These are phyloP conservation scores for Byssothecium circinans DNA, from an alignment of 2,329 filamentous ascomycete species.

Conservation along the genomic window DNA sequence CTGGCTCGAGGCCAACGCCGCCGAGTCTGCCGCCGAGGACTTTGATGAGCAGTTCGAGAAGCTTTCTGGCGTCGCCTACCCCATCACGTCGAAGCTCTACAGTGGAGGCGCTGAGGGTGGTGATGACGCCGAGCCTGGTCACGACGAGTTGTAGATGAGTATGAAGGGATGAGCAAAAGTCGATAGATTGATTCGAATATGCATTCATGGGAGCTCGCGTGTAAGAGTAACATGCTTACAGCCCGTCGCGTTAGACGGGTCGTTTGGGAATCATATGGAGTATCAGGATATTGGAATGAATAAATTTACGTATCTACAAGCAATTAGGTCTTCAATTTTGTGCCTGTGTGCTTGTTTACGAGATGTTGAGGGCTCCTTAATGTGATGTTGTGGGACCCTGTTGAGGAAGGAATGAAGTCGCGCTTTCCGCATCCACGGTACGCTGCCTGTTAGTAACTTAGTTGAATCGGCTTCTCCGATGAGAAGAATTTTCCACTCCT, in stretches of 20 bases:
- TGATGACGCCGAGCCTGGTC: conserved; percentile 62
- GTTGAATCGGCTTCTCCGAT: too few relatives aligned
- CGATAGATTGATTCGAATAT: conserved; percentile 7
- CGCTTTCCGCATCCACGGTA: neutral
- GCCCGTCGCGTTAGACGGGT: conserved; percentile 22
- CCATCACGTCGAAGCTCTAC: conserved; percentile 99
- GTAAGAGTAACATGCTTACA: conserved; percentile 33
- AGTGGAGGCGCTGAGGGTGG: conserved; percentile 64
- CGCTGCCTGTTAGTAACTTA: too few relatives aligned
- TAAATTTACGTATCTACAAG: neutral
- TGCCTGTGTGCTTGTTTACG: neutral
- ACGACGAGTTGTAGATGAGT: conserved; percentile 54
- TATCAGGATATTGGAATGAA: conserved; percentile 19
- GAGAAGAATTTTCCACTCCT: too few relatives aligned
- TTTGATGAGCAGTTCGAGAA: conserved; percentile 99
- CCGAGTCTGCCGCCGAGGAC: conserved; percentile 84
- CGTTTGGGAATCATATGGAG: conserved; percentile 18
- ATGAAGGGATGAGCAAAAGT: conserved; percentile 8
- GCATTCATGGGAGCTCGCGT: conserved; percentile 24
- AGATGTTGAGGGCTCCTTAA: neutral
- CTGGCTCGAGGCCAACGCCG: conserved; percentile 95
- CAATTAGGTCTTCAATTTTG: neutral
- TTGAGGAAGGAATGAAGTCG: neutral
- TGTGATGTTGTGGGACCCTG: too few relatives aligned
- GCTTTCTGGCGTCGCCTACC: conserved; percentile 93